Conservation (phyloP, 768 basidiomycete species). For the Pulveroboletus sp. region DNA sequence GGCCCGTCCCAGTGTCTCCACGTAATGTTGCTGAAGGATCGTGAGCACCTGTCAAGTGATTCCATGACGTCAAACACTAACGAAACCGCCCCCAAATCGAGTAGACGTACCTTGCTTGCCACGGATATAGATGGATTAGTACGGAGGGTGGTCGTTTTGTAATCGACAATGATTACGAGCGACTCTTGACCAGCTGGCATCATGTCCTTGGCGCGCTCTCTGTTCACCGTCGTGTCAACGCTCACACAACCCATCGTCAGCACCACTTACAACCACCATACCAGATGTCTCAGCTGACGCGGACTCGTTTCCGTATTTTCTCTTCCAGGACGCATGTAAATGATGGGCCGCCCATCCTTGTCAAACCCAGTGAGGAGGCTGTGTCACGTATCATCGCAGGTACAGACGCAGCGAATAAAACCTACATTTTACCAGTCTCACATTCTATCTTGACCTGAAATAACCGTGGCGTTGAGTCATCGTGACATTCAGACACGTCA, state of each 20-base stretch:
- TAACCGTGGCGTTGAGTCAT: not conserved
- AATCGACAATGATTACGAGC: slow-evolving; percentile 82
- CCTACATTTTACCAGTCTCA: slow-evolving; percentile 87
- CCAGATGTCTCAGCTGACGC: slow-evolving; percentile 80
- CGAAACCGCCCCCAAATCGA: not conserved
- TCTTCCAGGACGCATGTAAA: slow-evolving; percentile 85
- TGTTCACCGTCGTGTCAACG: slow-evolving; percentile 27
- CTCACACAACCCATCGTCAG: not conserved
- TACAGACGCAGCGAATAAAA: not conserved
- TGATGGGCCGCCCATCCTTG: slow-evolving; percentile 78
- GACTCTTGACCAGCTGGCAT: slow-evolving; percentile 86
- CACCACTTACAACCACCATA: slow-evolving; percentile 74
- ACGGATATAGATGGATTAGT: slow-evolving; percentile 83
- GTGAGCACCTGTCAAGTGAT: slow-evolving; percentile 50
- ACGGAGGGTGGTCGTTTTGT: slow-evolving; percentile 75
- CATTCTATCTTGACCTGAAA: slow-evolving; percentile 68
- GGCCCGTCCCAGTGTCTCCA: slow-evolving; percentile 83
- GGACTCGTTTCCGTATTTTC: slow-evolving; percentile 81
- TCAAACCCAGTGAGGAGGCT: slow-evolving; percentile 87
- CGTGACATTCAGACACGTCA: not conserved
- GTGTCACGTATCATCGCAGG: not conserved
- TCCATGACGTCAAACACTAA: not conserved
- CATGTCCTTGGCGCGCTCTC: slow-evolving; percentile 86
- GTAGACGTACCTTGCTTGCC: slow-evolving; percentile 64
- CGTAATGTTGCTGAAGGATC: slow-evolving; percentile 87